Conservation (phyloP, 495 filamentous ascomycete species). For the Chaetomium tenue region DNA sequence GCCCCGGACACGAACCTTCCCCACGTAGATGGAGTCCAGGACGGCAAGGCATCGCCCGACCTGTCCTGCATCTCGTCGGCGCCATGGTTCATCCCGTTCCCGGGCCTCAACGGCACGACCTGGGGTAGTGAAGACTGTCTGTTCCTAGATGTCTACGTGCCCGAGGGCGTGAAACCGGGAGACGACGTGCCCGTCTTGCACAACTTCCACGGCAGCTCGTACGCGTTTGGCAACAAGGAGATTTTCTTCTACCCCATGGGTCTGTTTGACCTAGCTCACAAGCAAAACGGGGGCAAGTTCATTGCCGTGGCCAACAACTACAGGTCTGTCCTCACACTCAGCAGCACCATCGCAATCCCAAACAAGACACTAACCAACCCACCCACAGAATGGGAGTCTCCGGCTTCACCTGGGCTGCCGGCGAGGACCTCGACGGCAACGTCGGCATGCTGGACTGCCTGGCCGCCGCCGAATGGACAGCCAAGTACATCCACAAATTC, state of each 20-base stretch:
- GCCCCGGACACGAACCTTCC: neutral
- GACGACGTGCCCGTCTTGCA: conserved; percentile 18
- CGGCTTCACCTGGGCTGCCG: neutral
- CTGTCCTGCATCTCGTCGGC: conserved; percentile 19
- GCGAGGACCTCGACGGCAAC: conserved; percentile 15
- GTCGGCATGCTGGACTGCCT: conserved; percentile 19
- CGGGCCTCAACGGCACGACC: conserved; percentile 13
- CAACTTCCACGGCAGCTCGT: conserved; percentile 13
- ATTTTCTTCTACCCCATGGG: conserved; percentile 10
- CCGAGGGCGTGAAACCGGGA: conserved; percentile 3
- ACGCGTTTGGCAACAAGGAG: conserved; percentile 20
- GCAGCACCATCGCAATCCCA: too few relatives aligned
- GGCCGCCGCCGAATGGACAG: conserved; percentile 15
- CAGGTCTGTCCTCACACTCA: neutral
- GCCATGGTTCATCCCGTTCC: neutral
- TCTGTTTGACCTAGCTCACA: conserved; percentile 11
- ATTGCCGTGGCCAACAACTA: conserved; percentile 20
- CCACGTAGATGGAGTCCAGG: neutral
- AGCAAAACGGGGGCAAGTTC: conserved; percentile 3
- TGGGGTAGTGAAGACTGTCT: conserved; percentile 20
- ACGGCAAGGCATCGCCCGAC: neutral
- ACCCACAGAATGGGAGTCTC: neutral
- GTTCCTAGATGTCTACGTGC: conserved; percentile 20
- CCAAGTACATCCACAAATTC: conserved; percentile 9
- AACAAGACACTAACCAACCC: neutral